Conservation (phyloP, 2,329 filamentous ascomycete species). For the Ophiostoma tasmaniense region DNA sequence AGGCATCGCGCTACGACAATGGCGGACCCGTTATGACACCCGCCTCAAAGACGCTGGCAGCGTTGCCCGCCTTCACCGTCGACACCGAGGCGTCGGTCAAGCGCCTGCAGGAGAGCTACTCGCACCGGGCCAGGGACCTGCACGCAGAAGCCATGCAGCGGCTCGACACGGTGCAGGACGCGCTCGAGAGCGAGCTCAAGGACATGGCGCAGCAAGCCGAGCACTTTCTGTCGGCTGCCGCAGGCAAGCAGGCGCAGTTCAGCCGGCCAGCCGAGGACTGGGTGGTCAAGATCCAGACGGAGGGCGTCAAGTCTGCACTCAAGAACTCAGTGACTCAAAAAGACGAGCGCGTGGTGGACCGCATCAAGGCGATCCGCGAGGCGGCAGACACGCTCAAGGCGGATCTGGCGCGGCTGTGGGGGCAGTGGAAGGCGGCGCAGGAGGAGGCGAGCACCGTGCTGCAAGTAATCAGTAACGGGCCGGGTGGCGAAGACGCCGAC, state of each 20-base stretch:
- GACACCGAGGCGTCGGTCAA: neutral
- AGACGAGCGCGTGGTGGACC: slow-evolving; percentile 17
- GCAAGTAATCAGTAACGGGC: neutral
- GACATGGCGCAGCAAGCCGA: slow-evolving; percentile 12
- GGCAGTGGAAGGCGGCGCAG: slow-evolving; percentile 33
- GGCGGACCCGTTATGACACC: neutral
- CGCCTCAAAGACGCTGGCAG: neutral
- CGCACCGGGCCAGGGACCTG: slow-evolving; percentile 15
- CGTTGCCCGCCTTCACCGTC: neutral
- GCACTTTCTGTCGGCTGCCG: slow-evolving; percentile 4
- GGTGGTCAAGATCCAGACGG: slow-evolving; percentile 17
- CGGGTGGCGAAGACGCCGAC: neutral
- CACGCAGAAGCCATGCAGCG: slow-evolving; percentile 15
- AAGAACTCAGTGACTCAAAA: slow-evolving; percentile 5
- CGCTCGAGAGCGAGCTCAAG: slow-evolving; percentile 15
- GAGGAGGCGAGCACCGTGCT: slow-evolving; percentile 31
- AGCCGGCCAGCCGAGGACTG: slow-evolving; percentile 15
- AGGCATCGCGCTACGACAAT: neutral
- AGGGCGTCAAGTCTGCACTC: no score
- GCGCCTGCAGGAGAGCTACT: slow-evolving; percentile 19
- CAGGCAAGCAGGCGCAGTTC: slow-evolving; percentile 9
- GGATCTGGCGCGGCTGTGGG: slow-evolving; percentile 20
- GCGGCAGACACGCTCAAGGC: slow-evolving; percentile 15
- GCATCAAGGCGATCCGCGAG: slow-evolving; percentile 14
- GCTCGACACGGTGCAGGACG: slow-evolving; percentile 8